Percentiles rank a stretch among this genome's conserved stretches.
phyloP scores from a whole-genome alignment of 2,329 filamentous ascomycete species.

The Colletotrichum lindemuthianum region DNA sequence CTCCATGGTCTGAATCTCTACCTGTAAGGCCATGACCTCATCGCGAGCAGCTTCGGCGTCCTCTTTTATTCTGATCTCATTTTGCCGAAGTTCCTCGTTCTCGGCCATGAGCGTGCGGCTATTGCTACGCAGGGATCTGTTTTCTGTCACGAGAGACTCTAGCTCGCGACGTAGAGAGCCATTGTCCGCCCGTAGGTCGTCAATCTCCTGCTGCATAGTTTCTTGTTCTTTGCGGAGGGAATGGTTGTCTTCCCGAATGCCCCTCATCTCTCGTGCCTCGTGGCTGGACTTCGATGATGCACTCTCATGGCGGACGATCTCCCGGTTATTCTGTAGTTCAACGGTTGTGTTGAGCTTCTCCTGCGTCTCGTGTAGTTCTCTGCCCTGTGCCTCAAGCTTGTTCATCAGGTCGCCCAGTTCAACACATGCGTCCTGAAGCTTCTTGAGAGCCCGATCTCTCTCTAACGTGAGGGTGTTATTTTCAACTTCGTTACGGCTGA shows the following conservation, averaged over 20 bases:
- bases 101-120: slow-evolving; percentile 54
- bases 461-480: slow-evolving; percentile 71
- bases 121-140: slow-evolving; percentile 54
- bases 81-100: slow-evolving; percentile 56
- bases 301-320: slow-evolving; percentile 51
- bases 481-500: slow-evolving; percentile 70
- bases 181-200: slow-evolving; percentile 54
- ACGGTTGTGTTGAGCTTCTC: slow-evolving; percentile 53
- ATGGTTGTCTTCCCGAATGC: slow-evolving; percentile 54
- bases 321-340: slow-evolving; percentile 19
- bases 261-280: slow-evolving; percentile 50
- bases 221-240: slow-evolving; percentile 48
- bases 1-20: slow-evolving; percentile 50
- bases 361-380: slow-evolving; percentile 54
- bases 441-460: slow-evolving; percentile 71
- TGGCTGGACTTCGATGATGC: slow-evolving; percentile 50
- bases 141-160: slow-evolving; percentile 55
- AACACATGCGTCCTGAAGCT: slow-evolving; percentile 69
- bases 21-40: slow-evolving; percentile 52
- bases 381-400: slow-evolving; percentile 53
- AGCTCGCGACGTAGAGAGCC: slow-evolving; percentile 54
- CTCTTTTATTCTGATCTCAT: slow-evolving; percentile 50
- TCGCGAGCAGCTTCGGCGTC: slow-evolving; percentile 54
- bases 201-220: slow-evolving; percentile 50
- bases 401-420: slow-evolving; percentile 63